phyloP scores from a whole-genome alignment of 1,284 basidiomycete genomes.

The Sphaerobolus stellatus region DNA sequence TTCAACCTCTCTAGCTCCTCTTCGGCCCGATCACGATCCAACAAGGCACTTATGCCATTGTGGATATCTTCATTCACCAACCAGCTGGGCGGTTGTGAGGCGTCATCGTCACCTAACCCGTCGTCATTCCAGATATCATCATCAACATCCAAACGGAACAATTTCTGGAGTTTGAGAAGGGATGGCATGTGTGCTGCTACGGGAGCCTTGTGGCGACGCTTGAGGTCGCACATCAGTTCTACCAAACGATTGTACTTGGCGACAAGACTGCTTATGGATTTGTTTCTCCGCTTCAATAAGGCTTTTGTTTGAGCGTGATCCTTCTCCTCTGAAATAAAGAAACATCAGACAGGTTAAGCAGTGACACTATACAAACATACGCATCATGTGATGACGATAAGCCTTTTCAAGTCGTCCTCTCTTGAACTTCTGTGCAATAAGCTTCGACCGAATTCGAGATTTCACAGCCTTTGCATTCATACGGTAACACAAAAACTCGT shows the following conservation, averaged over 20 bases:
- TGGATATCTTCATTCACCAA: neutral
- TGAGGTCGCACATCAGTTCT: neutral
- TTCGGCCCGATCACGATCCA: neutral
- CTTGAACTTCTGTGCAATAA: constrained; percentile 14
- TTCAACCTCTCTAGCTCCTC: neutral
- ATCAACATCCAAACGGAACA: neutral
- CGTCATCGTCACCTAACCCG: neutral
- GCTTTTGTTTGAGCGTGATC: neutral
- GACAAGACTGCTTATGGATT: neutral
- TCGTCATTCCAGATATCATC: neutral
- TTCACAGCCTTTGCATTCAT: constrained; percentile 17
- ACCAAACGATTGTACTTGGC: neutral
- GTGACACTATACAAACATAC: no score
- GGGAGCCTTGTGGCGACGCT: neutral
- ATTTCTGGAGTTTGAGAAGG: neutral
- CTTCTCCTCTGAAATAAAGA: neutral
- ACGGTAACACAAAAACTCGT: constrained; percentile 1
- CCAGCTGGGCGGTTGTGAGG: neutral
- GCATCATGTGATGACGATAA: no score
- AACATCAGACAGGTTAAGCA: neutral
- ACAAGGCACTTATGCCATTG: neutral
- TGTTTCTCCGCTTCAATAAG: neutral
- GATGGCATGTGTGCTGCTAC: neutral
- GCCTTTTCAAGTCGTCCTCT: constrained; percentile 8
- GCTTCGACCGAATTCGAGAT: constrained; percentile 5